Base-by-base conservation (phyloP, 148 eudicot genomes). In the Spergularia marina region DNA sequence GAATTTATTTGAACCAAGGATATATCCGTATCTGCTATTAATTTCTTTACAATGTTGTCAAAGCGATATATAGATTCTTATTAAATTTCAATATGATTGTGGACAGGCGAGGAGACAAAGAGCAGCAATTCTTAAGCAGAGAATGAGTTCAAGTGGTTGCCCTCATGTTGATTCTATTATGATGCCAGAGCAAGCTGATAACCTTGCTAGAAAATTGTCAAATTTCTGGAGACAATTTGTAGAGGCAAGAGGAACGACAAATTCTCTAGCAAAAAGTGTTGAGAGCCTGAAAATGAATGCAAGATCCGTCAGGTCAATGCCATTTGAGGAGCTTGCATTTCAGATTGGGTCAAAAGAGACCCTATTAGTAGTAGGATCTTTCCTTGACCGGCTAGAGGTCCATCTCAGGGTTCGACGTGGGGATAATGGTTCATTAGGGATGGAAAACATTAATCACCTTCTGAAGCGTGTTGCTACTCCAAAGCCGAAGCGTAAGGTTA, bases 91-190 rank as follows among this genome's bases (percentile, higher is more conserved):
- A 34, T 63, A 30, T 47, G 17, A 12, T 71, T 68, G 52, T 47
- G 72, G 18, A 52, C 70, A 96, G 99, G 99, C 99, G n/a, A 91
- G 85, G 90, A 92, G 93, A 74, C 93, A 88, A 70, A 89, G 99
- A 78, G 96, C 87, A 40, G 94, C 91, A 78, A 81, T 89, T 76
- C 72, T 96, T 67, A 88, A 83, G 84, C 94, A 89, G 77, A 87
- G 85, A 83, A 86, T 86, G 73, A 77, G 84, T 78, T 70, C 53
- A 18, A 84, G 74, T 61, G 73, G 69, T 60, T 82, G 83, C 65
- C 68, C 82, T 72, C 41, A n/a, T 74, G 78, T 17, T 54, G 78
- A 80, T 76, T 82, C 80, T 82, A 80, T 77, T 36, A 72, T 70
- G 77, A 85, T 74, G 71, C 76, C 77, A 61, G 85, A 86, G 71